phyloP scores from a whole-genome alignment of 2,329 filamentous ascomycete genomes.

The Trichoderma semiorbis region DNA sequence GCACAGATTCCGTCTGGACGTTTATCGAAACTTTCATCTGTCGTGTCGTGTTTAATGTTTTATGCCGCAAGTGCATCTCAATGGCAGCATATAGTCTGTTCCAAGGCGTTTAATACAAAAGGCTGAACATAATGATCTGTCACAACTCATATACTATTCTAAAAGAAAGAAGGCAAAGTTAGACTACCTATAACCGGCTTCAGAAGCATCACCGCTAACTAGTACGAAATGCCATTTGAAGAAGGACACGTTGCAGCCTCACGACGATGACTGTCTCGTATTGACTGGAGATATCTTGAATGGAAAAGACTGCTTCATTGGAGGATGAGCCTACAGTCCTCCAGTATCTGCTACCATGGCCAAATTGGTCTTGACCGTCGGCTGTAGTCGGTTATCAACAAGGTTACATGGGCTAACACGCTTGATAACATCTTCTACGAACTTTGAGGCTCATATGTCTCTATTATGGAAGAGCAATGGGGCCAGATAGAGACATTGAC shows the following conservation, averaged over 20 bases:
- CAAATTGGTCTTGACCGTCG: background rate
- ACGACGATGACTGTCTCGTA: background rate
- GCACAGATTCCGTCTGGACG: background rate
- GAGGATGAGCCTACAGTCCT: no score
- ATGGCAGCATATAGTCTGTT: background rate
- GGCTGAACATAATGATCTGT: background rate
- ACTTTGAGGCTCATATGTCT: background rate
- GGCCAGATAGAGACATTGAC: background rate
- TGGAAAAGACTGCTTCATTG: background rate
- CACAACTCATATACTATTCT: no score
- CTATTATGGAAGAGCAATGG: background rate
- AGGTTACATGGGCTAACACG: background rate
- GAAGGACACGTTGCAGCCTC: background rate
- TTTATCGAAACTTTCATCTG: background rate
- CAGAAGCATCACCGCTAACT: background rate
- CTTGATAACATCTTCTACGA: background rate
- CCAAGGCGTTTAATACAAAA: background rate
- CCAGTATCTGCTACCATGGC: no score
- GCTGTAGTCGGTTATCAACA: background rate
- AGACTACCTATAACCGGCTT: background rate
- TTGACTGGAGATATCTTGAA: background rate
- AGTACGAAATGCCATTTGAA: background rate
- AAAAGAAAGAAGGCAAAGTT: background rate
- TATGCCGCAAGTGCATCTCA: background rate
- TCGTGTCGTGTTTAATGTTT: background rate